Evolutionary conservation across 2,329 filamentous ascomycete genomes (phyloP), one percentile per base, ranked within the genome.

Genomic region (Aspergillus sp.): DNA sequence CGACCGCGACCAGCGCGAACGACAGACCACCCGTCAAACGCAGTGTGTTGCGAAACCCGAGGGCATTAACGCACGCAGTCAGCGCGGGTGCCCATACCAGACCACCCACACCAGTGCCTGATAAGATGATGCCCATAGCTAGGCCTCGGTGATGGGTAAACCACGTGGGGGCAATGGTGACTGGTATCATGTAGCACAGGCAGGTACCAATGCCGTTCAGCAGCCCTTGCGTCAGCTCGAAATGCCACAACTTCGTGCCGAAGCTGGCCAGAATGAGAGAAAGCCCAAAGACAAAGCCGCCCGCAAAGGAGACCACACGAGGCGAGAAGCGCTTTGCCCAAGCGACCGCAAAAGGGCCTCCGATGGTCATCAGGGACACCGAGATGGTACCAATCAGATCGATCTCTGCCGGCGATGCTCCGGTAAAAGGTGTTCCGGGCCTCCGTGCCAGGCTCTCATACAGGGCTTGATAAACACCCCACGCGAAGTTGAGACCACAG

Each of bases 401-500:
- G 53, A 79, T 78, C 32, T 70, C 58, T 2, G 75, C 75, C 0
- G 77, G 66, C 2, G 68, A 70, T n/a, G 74, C 72, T 13, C 70
- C 68, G 1, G 69, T 69, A 57, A 79, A 79, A 0, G 77, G 77
- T 0, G 67, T 71, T n/a, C 62, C 60, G 2, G 66, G 61, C 2
- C 65, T 10, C 5, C 65, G 61, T 5, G 72, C 63, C 63, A 77
- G 67, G 3, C 68, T 66, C 51, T 77, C 74, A 39, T 77, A 78
- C 0, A 77, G 67, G 5, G 71, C 75, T 66, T 78, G 75, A 49
- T 77, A 78, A 39, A 79, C 73, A 32, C 76, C 76, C 42, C 77
- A 78, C 8, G 73, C 70, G 56, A 79, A 79, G 49, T 72, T 74
- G 19, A 77, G 69, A 21, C 75, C 75, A 50, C 75, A 76, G 50